These are phyloP conservation scores for Avena eriantha DNA, from an alignment of 176 grass and related monocot genomes.

Conservation along the genomic window DNA sequence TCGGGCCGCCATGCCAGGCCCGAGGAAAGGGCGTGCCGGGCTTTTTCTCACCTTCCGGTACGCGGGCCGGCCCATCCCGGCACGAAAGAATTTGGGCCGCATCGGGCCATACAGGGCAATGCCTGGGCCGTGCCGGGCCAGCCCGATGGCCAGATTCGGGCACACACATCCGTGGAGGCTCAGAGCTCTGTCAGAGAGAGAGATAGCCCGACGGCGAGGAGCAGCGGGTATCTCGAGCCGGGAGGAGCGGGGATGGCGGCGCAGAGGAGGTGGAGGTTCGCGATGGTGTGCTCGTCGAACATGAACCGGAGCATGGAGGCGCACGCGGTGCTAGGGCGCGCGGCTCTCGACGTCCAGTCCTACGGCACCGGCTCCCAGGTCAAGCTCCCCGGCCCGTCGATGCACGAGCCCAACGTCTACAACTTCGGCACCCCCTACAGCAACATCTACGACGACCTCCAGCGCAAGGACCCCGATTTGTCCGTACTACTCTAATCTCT, in stretches of 20 bases:
- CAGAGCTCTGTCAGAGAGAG: too few relatives aligned
- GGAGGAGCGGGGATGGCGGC: slow-evolving; percentile 15
- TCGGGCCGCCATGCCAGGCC: too few relatives aligned
- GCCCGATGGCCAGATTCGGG: too few relatives aligned
- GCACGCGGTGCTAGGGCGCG: slow-evolving; percentile 77
- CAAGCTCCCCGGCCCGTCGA: slow-evolving; percentile 84
- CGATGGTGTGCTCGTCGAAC: slow-evolving; percentile 99
- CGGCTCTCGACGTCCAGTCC: slow-evolving; percentile 78
- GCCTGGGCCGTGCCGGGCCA: too few relatives aligned
- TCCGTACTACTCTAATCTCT: slow-evolving; percentile 25
- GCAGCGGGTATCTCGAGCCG: neutral
- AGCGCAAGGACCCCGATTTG: slow-evolving; percentile 89
- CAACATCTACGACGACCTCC: slow-evolving; percentile 85
- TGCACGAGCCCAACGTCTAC: slow-evolving; percentile 94
- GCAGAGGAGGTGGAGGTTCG: slow-evolving; percentile 63
- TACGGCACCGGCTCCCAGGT: slow-evolving; percentile 91
- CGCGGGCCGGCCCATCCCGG: too few relatives aligned
- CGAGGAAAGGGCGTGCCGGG: too few relatives aligned
- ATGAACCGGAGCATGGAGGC: slow-evolving; percentile 99
- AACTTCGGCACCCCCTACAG: slow-evolving; percentile 87
- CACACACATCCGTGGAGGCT: too few relatives aligned
- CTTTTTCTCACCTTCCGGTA: too few relatives aligned
- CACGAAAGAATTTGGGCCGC: too few relatives aligned
- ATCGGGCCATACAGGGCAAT: too few relatives aligned
- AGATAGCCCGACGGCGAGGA: neutral